Evolutionary conservation across 2,329 filamentous ascomycete species (phyloP), one percentile per base, ranked within the genome.

Genomic region (Dryadomyces quercus-mongolicae): DNA sequence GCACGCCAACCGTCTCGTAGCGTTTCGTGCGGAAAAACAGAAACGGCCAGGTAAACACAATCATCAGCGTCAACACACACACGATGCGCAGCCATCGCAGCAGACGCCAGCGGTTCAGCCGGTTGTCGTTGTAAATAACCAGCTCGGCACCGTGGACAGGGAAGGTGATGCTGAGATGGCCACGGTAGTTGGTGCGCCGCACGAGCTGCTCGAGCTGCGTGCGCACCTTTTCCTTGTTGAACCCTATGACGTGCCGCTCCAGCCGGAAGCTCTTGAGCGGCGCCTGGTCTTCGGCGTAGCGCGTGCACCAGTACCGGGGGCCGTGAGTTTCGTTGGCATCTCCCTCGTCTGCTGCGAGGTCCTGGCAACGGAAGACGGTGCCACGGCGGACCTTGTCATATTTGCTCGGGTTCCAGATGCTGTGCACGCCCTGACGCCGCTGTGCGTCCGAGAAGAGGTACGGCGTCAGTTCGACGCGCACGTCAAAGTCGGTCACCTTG

Each of bases 11-110:
- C 2, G 86, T 81, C 58, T 84, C 76, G 69, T 83, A 90, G 50
- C 78, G 74, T 63, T 78, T 81, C 1, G 86, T 90, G 18, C 76
- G 68, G 63, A 88, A 75, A 67, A 80, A 83, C 13, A 90, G 72
- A 55, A 78, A 76, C 0, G 86, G 86, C 86, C 86, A 90, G 3
- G 78, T 71, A 60, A 90, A 72, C 55, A 90, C 62, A 75, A 85
- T 85, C 13, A 86, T 66, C 56, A 88, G 80, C 0, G 81, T 81
- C 6, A 86, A 65, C 63, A 79, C 81, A 68, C 83, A 87, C 10
- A 87, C 47, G 72, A 79, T 78, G 45, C 76, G 70, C 47, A 88
- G 71, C 81, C 82, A 88, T 7, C 64, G 65, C 1, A 74, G 82
- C 48, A 82, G 70, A 0, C 86, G 80, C 78, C 83, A 86, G 34